phyloP scores from a whole-genome alignment of 345 rosid species.

The Combretum micranthum region DNA sequence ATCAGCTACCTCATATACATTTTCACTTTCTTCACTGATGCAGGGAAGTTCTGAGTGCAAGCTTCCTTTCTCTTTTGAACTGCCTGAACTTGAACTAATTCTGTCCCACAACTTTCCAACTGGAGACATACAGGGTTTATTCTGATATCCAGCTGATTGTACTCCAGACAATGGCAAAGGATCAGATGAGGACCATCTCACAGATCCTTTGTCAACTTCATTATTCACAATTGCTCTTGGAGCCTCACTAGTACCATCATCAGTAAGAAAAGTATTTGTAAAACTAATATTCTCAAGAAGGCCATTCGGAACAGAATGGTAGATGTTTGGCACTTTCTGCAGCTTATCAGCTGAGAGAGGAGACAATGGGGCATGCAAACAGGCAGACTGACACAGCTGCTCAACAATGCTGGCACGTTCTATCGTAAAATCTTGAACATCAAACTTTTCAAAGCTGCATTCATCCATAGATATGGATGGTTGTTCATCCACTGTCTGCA shows the following conservation, averaged over 20 bases:
- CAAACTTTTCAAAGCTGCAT: slow-evolving; percentile 34
- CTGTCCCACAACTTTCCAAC: slow-evolving; percentile 71
- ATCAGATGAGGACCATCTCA: slow-evolving; percentile 37
- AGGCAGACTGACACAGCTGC: slow-evolving; percentile 62
- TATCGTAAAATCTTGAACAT: slow-evolving; percentile 39
- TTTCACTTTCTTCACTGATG: slow-evolving; percentile 80
- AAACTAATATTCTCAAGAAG: slow-evolving; percentile 44
- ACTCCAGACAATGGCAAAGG: slow-evolving; percentile 31
- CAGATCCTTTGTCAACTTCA: slow-evolving; percentile 23
- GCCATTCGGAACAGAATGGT: slow-evolving; percentile 64
- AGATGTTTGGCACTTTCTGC: slow-evolving; percentile 24
- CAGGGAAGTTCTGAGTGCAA: slow-evolving; percentile 76
- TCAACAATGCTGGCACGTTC: slow-evolving; percentile 53
- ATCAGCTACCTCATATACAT: slow-evolving; percentile 35
- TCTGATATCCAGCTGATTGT: slow-evolving; percentile 29
- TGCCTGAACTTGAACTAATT: slow-evolving; percentile 42
- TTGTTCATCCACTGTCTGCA: slow-evolving; percentile 38
- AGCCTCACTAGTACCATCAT: slow-evolving; percentile 17
- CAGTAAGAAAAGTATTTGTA: slow-evolving; percentile 12
- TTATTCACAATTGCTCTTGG: slow-evolving; percentile 24
- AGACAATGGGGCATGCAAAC: slow-evolving; percentile 50
- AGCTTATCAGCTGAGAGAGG: slow-evolving; percentile 35
- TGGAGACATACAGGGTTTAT: slow-evolving; percentile 54
- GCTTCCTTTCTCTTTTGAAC: slow-evolving; percentile 67
- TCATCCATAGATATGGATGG: slow-evolving; percentile 19